A percentile compares a stretch with the other conserved stretches of the same genome.
phyloP scores from a whole-genome alignment of 1,284 basidiomycete species.

The Ustilago bromivora region DNA sequence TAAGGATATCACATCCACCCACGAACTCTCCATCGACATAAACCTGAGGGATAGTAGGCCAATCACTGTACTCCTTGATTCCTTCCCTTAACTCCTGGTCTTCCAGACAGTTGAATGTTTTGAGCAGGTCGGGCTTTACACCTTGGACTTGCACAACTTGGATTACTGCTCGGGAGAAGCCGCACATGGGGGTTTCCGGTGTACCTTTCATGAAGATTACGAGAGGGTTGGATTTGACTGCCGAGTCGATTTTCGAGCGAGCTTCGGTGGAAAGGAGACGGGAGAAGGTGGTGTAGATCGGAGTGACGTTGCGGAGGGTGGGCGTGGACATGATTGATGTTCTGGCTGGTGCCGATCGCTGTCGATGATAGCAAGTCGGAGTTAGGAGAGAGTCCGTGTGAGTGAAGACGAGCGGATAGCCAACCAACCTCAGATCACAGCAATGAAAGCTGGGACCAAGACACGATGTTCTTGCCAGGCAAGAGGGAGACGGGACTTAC shows the following conservation, averaged over 20 bases:
- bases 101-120: constrained; percentile 87
- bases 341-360: constrained; percentile 5
- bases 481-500: constrained; percentile 11
- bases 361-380: neutral
- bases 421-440: neutral
- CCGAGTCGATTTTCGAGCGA: constrained; percentile 72
- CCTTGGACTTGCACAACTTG: constrained; percentile 91
- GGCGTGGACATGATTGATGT: neutral
- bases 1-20: constrained; percentile 94
- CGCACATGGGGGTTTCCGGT: constrained; percentile 79
- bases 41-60: constrained; percentile 97
- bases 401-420: neutral
- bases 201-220: constrained; percentile 95
- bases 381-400: neutral
- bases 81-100: constrained; percentile 84
- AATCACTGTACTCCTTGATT: constrained; percentile 95
- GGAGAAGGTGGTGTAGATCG: neutral
- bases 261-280: constrained; percentile 72
- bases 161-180: constrained; percentile 92
- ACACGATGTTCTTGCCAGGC: no score
- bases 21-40: constrained; percentile 95
- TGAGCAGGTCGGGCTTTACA: constrained; percentile 73
- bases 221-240: constrained; percentile 78
- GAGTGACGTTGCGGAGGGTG: neutral
- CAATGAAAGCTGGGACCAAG: neutral